Percentiles rank a stretch among this genome's conserved stretches.
Conservation (phyloP, 2,329 filamentous ascomycete genomes). For the Diplodia corticola region DNA sequence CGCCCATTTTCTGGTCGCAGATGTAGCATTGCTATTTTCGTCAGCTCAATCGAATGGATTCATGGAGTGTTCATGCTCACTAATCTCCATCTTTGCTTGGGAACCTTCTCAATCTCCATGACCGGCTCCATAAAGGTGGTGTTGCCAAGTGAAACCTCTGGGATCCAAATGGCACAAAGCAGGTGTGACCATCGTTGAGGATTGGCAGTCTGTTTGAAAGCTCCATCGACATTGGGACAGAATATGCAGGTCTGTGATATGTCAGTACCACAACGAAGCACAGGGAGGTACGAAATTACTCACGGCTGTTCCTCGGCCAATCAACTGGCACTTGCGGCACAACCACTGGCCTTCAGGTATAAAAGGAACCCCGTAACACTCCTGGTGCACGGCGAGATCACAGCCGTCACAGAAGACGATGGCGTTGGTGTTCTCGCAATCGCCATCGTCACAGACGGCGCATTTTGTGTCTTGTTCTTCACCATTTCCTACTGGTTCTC, state of each 20-base stretch:
- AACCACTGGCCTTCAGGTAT: slow-evolving; percentile 99
- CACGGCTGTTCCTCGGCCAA: slow-evolving; percentile 85
- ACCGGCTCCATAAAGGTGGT: slow-evolving; percentile 98
- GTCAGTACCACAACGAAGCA: slow-evolving; percentile 22
- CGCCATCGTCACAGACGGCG: slow-evolving; percentile 97
- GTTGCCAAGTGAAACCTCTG: slow-evolving; percentile 92
- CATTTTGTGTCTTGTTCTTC: slow-evolving; percentile 98
- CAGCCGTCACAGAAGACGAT: slow-evolving; percentile 99
- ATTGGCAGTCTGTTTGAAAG: slow-evolving; percentile 96
- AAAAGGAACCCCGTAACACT: slow-evolving; percentile 98
- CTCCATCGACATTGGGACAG: slow-evolving; percentile 94
- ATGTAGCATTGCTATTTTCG: slow-evolving; percentile 74
- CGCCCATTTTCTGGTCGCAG: slow-evolving; percentile 95
- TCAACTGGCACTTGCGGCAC: slow-evolving; percentile 93
- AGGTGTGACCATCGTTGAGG: slow-evolving; percentile 93
- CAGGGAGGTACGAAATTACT: slow-evolving; percentile 40
- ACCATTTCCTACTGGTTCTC: slow-evolving; percentile 74
- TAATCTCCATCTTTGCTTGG: slow-evolving; percentile 89
- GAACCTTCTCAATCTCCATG: slow-evolving; percentile 96
- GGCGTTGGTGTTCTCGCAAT: slow-evolving; percentile 98
- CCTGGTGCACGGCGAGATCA: slow-evolving; percentile 95
- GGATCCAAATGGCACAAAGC: slow-evolving; percentile 97
- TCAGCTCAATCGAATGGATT: slow-evolving; percentile 24
- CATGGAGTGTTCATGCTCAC: slow-evolving; percentile 33
- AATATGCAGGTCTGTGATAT: slow-evolving; percentile 80